These are phyloP conservation scores for Serpula lacrymans DNA, from an alignment of 768 basidiomycete genomes.

Conservation along the genomic window DNA sequence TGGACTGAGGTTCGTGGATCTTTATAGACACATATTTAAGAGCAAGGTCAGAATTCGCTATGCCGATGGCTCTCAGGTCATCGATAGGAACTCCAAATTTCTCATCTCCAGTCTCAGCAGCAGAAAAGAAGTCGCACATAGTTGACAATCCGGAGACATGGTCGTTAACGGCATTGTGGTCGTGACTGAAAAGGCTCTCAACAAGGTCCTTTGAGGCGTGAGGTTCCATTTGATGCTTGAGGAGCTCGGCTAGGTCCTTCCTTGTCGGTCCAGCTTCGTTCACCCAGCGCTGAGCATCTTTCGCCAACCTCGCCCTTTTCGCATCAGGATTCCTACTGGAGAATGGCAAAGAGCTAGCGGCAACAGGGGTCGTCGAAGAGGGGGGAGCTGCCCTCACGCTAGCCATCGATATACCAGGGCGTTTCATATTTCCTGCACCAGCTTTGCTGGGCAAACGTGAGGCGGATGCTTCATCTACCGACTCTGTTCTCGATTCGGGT, in stretches of 20 bases:
- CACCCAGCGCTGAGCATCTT: conserved; percentile 80
- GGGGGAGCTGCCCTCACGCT: conserved; percentile 30
- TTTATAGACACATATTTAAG: conserved; percentile 93
- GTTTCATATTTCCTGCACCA: conserved; percentile 42
- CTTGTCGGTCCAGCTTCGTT: conserved; percentile 82
- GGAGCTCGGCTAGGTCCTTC: conserved; percentile 80
- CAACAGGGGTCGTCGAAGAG: conserved; percentile 27
- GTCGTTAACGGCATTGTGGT: conserved; percentile 94
- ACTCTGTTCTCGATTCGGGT: conserved; percentile 42
- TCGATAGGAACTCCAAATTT: conserved; percentile 41
- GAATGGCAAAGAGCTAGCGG: conserved; percentile 33
- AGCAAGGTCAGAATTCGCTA: conserved; percentile 88
- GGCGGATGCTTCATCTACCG: conserved; percentile 29
- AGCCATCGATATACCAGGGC: conserved; percentile 34
- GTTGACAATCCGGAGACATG: conserved; percentile 72
- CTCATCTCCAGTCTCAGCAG: conserved; percentile 54
- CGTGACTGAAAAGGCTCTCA: conserved; percentile 84
- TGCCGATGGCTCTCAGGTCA: conserved; percentile 57
- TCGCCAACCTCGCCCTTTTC: conserved; percentile 64
- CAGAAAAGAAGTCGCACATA: conserved; percentile 73
- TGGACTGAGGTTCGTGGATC: conserved; percentile 87
- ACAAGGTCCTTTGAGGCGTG: conserved; percentile 74
- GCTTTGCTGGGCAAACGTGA: conserved; percentile 33
- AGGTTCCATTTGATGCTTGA: conserved; percentile 91
- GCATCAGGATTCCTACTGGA: conserved; percentile 32